These are phyloP conservation scores for Fusarium coicis DNA, from an alignment of 2,329 filamentous ascomycete species.

Conservation along the genomic window DNA sequence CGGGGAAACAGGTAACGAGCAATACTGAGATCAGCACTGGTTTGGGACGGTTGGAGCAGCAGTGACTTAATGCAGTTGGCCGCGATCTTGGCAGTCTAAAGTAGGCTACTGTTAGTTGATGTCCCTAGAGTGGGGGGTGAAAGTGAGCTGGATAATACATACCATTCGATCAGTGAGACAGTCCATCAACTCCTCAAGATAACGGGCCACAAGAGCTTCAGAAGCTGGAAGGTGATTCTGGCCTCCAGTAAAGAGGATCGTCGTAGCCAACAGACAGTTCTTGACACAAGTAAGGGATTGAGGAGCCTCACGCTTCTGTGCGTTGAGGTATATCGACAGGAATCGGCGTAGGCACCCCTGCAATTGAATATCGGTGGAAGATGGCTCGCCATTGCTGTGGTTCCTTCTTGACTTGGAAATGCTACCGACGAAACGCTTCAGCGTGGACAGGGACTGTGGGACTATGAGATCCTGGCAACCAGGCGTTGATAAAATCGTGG, in stretches of 20 bases:
- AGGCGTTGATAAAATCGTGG: constrained; percentile 88
- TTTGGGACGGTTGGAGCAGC: constrained; percentile 72
- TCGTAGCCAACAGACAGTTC: constrained; percentile 88
- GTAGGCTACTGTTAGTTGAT: constrained; percentile 25
- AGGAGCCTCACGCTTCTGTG: constrained; percentile 78
- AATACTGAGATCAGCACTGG: constrained; percentile 76
- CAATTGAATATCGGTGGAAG: constrained; percentile 73
- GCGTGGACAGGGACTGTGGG: constrained; percentile 87
- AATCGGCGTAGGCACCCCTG: constrained; percentile 86
- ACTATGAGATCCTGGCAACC: constrained; percentile 87
- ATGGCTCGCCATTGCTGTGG: constrained; percentile 52
- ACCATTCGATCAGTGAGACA: constrained; percentile 83
- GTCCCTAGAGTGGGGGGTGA: background rate
- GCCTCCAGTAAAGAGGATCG: constrained; percentile 87
- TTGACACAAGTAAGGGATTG: constrained; percentile 89
- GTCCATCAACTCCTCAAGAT: constrained; percentile 84
- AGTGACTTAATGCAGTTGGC: constrained; percentile 90
- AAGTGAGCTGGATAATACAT: constrained; percentile 52
- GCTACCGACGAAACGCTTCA: constrained; percentile 88
- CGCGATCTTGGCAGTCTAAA: constrained; percentile 84
- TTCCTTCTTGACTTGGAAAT: constrained; percentile 66
- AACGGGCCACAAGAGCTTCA: constrained; percentile 79
- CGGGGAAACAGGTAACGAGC: constrained; percentile 79
- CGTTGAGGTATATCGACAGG: constrained; percentile 79
- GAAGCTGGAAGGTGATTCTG: constrained; percentile 77